A percentile compares a stretch with the other conserved stretches of the same genome.
These are phyloP conservation scores for Epichloe baconii DNA, from an alignment of 2,329 filamentous ascomycete genomes.

Conservation along the genomic window DNA sequence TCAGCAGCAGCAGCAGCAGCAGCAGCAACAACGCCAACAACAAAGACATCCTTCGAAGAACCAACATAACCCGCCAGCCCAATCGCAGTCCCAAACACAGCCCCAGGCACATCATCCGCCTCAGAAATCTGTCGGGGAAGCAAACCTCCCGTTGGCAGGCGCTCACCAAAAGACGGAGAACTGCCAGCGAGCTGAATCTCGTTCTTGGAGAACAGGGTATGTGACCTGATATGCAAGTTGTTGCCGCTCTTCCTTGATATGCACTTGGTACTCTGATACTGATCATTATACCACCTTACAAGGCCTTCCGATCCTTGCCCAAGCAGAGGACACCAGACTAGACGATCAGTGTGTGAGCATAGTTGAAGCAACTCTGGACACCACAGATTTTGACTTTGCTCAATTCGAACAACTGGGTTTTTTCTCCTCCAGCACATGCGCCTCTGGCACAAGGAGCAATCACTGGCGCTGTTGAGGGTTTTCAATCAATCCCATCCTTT, in stretches of 20 bases:
- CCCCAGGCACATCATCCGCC: constrained; percentile 1
- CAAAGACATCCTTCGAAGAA: constrained; percentile 7
- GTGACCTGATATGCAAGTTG: constrained; percentile 7
- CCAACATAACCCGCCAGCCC: constrained; percentile 1
- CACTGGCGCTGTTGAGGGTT: constrained; percentile 8
- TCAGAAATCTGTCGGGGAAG: constrained; percentile 2
- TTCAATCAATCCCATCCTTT: constrained; percentile 10
- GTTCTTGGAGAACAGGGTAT: constrained; percentile 23
- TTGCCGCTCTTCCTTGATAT: neutral
- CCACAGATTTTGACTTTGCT: constrained; percentile 22
- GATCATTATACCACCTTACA: neutral
- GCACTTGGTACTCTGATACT: neutral
- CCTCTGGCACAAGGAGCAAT: constrained; percentile 19
- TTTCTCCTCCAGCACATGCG: constrained; percentile 7
- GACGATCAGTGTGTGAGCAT: constrained; percentile 16
- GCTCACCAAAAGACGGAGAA: constrained; percentile 25
- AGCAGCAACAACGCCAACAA: constrained; percentile 6
- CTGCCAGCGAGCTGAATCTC: constrained; percentile 19
- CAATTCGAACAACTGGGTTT: constrained; percentile 20
- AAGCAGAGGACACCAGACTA: constrained; percentile 11
- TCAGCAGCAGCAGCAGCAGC: constrained; percentile 8
- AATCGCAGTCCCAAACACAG: constrained; percentile 3
- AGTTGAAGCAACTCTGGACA: constrained; percentile 17
- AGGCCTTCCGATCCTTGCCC: constrained; percentile 15
- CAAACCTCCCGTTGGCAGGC: constrained; percentile 11